Base-by-base conservation (phyloP, 805 yeast genomes). In the Clavispora santaluciae region DNA sequence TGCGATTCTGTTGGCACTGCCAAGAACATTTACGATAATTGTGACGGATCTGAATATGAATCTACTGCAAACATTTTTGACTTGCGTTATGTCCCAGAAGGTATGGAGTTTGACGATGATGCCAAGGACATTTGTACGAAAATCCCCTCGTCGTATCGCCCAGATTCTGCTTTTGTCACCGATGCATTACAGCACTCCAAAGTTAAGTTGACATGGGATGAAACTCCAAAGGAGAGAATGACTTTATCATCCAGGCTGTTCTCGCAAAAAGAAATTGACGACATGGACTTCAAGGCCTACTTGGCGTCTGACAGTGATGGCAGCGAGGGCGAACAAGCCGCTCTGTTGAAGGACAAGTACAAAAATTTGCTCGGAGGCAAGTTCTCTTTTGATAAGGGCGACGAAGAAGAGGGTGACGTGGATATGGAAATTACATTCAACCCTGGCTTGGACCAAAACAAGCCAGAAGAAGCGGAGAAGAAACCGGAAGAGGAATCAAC, bases 141-240 rank as follows among this genome's bases (percentile, higher is more conserved):
- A 46, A 67, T 89, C 7, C 96, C 98, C 6, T 64, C 79, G 2
- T 77, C 76, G 36, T 93, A 93, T 63, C 81, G 79, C 50, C 99
- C 99, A 15, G 71, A 71, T 40, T 56, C 70, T 2, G 70, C 74
- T 8, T 93, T 93, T 61, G 86, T 86, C 22, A 93, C 99, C 3
- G 97, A 87, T 64, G 99, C 99, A 0, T 72, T 93, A 44, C 96
- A 93, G 60, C 96, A 89, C 58, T 90, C 98, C 12, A 93, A 90
- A 56, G 99, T 93, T 37, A 90, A 87, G 61, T 72, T 93, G 50
- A 90, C 98, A 0, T 93, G 99, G 99, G 99, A 93, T 63, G 98
- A 91, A 66, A 95, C 98, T 0, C 98, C 99, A 6, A 83, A 81
- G 43, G 97, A 89, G 55, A 78, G 99, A 56, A 61, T 79, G 13